A percentile compares a stretch with the other conserved stretches of the same genome.
phyloP scores from a whole-genome alignment of 1,284 basidiomycete species.

The Pholiota adiposa region DNA sequence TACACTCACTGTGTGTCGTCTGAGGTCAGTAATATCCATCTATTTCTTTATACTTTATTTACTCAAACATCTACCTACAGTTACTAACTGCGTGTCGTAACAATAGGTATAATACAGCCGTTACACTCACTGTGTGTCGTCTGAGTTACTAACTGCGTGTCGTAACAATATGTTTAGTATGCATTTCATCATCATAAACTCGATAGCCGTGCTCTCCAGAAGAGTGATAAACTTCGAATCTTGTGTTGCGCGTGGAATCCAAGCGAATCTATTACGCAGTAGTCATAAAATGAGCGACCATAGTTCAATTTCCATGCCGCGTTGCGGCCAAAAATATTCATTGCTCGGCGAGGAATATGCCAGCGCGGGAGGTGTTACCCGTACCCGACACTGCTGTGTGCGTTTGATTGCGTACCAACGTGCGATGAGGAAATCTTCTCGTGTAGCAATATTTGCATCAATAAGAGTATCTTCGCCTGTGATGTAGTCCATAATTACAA shows the following conservation, averaged over 20 bases:
- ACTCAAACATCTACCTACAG: too few relatives aligned
- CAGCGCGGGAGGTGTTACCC: neutral
- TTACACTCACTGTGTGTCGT: too few relatives aligned
- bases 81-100: too few relatives aligned
- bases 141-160: too few relatives aligned
- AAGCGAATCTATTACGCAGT: neutral
- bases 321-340: neutral
- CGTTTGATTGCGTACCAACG: conserved; percentile 7
- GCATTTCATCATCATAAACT: neutral
- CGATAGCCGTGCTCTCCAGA: neutral
- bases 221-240: neutral
- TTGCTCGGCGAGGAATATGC: neutral
- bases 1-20: too few relatives aligned
- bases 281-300: neutral
- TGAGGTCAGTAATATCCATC: too few relatives aligned
- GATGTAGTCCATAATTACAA: neutral
- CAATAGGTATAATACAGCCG: too few relatives aligned
- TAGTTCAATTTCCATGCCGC: neutral
- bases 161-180: too few relatives aligned
- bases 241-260: neutral
- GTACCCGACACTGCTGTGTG: neutral
- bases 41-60: too few relatives aligned
- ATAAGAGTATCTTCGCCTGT: neutral
- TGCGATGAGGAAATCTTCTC: neutral
- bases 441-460: neutral